phyloP scores from a whole-genome alignment of 2,329 filamentous ascomycete species.

The Hymenoscyphus fructigenus region DNA sequence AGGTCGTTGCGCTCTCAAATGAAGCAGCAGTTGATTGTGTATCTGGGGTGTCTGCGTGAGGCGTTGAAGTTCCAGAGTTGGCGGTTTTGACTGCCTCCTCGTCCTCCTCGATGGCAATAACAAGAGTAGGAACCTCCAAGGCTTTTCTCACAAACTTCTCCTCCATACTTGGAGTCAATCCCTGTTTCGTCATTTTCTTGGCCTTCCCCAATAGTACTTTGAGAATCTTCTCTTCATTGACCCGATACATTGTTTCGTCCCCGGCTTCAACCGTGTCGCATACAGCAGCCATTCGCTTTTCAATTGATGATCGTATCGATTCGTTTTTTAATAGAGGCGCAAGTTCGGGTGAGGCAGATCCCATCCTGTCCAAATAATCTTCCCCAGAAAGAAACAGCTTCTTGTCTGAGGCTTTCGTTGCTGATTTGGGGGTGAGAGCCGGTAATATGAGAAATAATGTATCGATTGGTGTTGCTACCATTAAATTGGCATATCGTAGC shows the following conservation, averaged over 20 bases:
- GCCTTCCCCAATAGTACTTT: conserved; percentile 69
- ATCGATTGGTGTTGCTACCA: conserved; percentile 81
- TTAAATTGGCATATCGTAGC: conserved; percentile 69
- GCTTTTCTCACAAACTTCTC: conserved; percentile 76
- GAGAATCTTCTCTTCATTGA: conserved; percentile 71
- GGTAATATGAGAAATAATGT: conserved; percentile 81
- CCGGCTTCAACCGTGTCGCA: conserved; percentile 83
- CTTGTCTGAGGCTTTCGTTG: conserved; percentile 50
- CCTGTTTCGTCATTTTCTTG: conserved; percentile 59
- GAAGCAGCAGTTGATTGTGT: conserved; percentile 34
- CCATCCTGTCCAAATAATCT: conserved; percentile 68
- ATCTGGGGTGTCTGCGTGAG: conserved; percentile 36
- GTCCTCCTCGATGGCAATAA: conserved; percentile 58
- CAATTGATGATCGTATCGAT: conserved; percentile 49
- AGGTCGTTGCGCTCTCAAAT: conserved; percentile 38
- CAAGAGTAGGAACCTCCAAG: conserved; percentile 73
- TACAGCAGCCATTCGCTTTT: conserved; percentile 64
- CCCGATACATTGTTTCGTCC: conserved; percentile 80
- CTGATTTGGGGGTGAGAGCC: conserved; percentile 53
- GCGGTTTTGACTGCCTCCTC: conserved; percentile 24
- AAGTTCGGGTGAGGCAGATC: conserved; percentile 56
- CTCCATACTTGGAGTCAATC: conserved; percentile 78
- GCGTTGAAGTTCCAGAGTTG: conserved; percentile 33
- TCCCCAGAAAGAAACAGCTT: conserved; percentile 67
- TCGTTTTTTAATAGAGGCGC: conserved; percentile 53